Base-by-base conservation (phyloP, 2,329 filamentous ascomycete genomes). In the Parastagonospora nodorum region DNA sequence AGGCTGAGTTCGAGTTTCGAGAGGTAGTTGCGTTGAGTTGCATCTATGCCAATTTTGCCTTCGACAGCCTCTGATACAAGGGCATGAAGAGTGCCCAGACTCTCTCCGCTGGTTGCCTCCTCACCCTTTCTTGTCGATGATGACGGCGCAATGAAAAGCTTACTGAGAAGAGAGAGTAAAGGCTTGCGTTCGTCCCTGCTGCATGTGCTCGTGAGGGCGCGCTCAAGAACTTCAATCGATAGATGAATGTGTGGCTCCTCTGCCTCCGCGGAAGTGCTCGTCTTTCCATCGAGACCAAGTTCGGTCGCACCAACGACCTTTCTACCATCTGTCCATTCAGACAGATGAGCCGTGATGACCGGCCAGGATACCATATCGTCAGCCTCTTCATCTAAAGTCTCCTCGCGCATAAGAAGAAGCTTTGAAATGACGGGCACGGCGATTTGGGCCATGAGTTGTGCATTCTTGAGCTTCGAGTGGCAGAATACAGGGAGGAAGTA, bases 401-500 rank as follows among this genome's bases (percentile, higher is more conserved):
- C 83, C 41, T 86, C 83, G 2, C 80, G 79, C 28, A 81, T 75
- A 33, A 79, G 75, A 46, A 82, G 67, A 0, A 96, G 82, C 10
- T 87, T 84, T 57, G 91, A 87, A 8, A 97, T 77, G 0, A 91
- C 85, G 24, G 88, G 84, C 2, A 93, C 82, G 0, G 88, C 84
- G 15, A 97, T 83, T 14, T 80, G 77, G 6, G 86, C 84, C 88
- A 97, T 92, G 30, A 91, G 82, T 27, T 88, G 83, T 57, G 94
- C 92, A 66, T 97, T 96, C 57, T 90, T 88, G 4, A 86, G 74
- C 2, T 90, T 84, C 7, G 89, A 92, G 74, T 93, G 96, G 73
- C 90, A 94, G 77, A 95, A 97, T 0, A 97, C 92, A 0, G 93
- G 93, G 31, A 97, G 78, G 80, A 97, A 97, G 74, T 97, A 97